These are phyloP conservation scores for Cystobasidium pallidum DNA, from an alignment of 1,284 basidiomycete genomes.

Conservation along the genomic window DNA sequence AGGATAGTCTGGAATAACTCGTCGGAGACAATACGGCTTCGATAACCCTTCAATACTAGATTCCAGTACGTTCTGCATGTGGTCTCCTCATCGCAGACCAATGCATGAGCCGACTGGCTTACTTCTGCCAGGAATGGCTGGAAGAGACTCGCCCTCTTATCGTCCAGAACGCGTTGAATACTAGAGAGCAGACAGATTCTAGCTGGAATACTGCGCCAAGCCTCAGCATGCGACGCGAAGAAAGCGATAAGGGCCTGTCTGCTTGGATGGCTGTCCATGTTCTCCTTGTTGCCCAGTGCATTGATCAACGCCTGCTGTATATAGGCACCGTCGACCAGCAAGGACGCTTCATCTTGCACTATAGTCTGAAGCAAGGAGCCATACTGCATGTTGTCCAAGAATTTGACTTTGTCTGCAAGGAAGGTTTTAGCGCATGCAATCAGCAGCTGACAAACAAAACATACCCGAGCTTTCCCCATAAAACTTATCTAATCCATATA, in stretches of 20 bases:
- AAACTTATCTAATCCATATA: slow-evolving; percentile 77
- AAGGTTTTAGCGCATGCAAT: not conserved
- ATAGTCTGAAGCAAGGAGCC: slow-evolving; percentile 68
- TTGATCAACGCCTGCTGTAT: slow-evolving; percentile 54
- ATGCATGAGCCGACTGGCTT: not conserved
- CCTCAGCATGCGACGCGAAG: slow-evolving; percentile 21
- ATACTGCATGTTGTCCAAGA: slow-evolving; percentile 74
- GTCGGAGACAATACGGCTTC: not conserved
- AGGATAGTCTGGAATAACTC: not conserved
- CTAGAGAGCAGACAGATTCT: slow-evolving; percentile 10
- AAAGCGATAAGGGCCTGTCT: slow-evolving; percentile 7
- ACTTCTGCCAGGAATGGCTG: slow-evolving; percentile 1
- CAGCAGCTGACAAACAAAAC: slow-evolving; percentile 52
- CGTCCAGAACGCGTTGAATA: slow-evolving; percentile 11
- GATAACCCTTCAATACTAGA: not conserved
- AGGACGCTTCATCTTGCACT: slow-evolving; percentile 64
- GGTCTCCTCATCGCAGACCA: not conserved
- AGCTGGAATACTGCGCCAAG: slow-evolving; percentile 18
- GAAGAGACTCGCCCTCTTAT: not conserved
- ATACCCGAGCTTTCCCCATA: slow-evolving; percentile 72
- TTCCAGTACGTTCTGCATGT: slow-evolving; percentile 2
- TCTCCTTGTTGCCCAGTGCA: not conserved
- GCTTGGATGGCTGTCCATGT: not conserved
- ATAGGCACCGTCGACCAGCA: slow-evolving; percentile 70
- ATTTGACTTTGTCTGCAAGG: slow-evolving; percentile 68